Percentiles rank a stretch among this genome's conserved stretches.
phyloP scores from a whole-genome alignment of 345 rosid genomes.

The Syzygium oleosum region DNA sequence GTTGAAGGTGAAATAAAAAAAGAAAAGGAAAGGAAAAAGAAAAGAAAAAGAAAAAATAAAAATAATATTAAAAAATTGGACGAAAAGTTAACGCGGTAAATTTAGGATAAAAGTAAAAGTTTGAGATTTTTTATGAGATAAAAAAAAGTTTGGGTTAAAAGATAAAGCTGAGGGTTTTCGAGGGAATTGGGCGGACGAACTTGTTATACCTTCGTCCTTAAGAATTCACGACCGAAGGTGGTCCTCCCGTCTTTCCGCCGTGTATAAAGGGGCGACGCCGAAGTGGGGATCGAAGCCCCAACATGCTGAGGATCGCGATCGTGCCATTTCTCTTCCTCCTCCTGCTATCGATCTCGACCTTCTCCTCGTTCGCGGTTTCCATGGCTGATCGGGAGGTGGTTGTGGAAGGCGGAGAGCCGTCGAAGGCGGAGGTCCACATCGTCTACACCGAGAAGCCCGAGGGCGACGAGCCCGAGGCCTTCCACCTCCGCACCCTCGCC shows the following conservation, averaged over 20 bases:
- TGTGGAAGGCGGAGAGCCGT: conserved; percentile 28
- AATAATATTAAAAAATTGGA: too few relatives aligned
- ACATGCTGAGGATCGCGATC: neutral
- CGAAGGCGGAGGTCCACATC: conserved; percentile 58
- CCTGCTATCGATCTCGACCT: neutral
- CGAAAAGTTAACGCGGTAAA: too few relatives aligned
- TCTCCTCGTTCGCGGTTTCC: neutral
- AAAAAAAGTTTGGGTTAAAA: too few relatives aligned
- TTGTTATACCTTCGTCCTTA: neutral
- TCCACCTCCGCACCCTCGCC: conserved; percentile 67
- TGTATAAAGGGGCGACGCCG: neutral
- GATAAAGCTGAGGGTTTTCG: too few relatives aligned
- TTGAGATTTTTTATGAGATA: too few relatives aligned
- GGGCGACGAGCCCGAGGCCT: conserved; percentile 51
- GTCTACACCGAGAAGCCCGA: conserved; percentile 67
- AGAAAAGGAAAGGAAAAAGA: too few relatives aligned
- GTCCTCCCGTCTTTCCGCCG: neutral
- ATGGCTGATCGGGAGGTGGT: conserved; percentile 19
- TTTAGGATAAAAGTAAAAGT: too few relatives aligned
- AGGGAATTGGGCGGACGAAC: too few relatives aligned
- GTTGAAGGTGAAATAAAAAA: too few relatives aligned
- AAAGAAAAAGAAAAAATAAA: too few relatives aligned
- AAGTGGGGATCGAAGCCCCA: neutral
- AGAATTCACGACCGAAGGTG: neutral
- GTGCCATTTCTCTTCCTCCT: neutral